Conservation (phyloP, 768 basidiomycete species). For the Pseudohyphozyma bogoriensis region DNA sequence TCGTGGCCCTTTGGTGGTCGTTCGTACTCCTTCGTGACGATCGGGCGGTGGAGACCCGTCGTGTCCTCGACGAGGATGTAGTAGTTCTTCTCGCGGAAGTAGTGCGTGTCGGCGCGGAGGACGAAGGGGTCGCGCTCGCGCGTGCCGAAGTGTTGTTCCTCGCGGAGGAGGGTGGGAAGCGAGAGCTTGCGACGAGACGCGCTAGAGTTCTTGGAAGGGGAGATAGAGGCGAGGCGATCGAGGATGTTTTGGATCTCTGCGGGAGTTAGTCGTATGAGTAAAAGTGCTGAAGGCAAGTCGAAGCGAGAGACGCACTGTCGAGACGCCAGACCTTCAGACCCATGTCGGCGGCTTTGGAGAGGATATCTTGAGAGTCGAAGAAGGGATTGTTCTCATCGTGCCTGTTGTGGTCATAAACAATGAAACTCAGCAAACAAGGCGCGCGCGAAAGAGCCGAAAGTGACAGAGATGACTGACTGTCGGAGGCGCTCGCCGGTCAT, state of each 20-base stretch:
- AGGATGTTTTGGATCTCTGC: constrained; percentile 41
- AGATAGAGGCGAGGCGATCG: constrained; percentile 32
- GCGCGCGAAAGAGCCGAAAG: no score
- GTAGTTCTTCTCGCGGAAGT: constrained; percentile 63
- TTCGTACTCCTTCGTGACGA: constrained; percentile 73
- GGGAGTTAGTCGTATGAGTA: not conserved
- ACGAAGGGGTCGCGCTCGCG: constrained; percentile 86
- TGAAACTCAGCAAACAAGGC: no score
- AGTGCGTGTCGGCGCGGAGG: constrained; percentile 74
- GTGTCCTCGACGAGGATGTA: constrained; percentile 91
- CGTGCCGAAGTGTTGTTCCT: constrained; percentile 74
- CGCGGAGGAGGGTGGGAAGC: constrained; percentile 48
- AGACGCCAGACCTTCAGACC: constrained; percentile 82
- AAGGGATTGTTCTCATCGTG: constrained; percentile 32
- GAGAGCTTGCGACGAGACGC: constrained; percentile 30
- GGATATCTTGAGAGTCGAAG: constrained; percentile 43
- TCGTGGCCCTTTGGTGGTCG: constrained; percentile 46
- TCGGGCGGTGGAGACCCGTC: constrained; percentile 67
- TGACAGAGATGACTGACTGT: constrained; percentile 6
- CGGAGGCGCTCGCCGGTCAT: constrained; percentile 21
- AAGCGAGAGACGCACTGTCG: constrained; percentile 36
- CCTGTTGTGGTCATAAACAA: not conserved
- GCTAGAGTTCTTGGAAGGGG: constrained; percentile 34
- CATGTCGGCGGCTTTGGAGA: constrained; percentile 57
- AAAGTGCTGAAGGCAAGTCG: not conserved